Evolutionary conservation across 2,329 filamentous ascomycete species (phyloP).

Genomic region (Phialocephala sp.): DNA sequence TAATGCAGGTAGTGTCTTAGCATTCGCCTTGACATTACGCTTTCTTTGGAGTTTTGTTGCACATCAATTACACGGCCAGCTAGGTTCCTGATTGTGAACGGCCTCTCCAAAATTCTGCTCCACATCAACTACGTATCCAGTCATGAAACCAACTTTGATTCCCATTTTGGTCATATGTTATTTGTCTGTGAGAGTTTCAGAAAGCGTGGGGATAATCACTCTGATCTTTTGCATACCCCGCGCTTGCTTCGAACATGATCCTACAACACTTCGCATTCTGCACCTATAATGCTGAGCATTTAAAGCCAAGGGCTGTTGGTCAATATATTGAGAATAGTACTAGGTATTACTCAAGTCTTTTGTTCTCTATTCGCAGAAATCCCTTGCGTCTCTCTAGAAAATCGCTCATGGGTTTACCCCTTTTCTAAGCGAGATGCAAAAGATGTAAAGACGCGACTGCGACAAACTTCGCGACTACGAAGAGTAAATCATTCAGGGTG

Average conservation of each 20-base stretch:
- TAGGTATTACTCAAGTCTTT: too few relatives aligned
- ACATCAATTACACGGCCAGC: not conserved
- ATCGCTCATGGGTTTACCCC: not conserved
- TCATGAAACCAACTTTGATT: too few relatives aligned
- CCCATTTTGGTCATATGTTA: not conserved
- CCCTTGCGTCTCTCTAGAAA: not conserved
- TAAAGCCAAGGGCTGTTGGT: too few relatives aligned
- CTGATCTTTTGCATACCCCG: too few relatives aligned
- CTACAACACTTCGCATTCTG: not conserved
- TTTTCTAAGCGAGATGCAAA: not conserved
- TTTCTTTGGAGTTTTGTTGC: not conserved
- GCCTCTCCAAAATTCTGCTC: not conserved
- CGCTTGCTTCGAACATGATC: not conserved
- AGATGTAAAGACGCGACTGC: not conserved
- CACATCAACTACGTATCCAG: not conserved
- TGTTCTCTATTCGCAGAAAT: not conserved
- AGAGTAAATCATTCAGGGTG: too few relatives aligned
- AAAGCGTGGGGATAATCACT: not conserved
- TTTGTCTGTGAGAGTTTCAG: not conserved
- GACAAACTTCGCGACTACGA: too few relatives aligned
- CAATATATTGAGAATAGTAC: too few relatives aligned
- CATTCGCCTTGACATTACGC: not conserved
- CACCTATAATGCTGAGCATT: too few relatives aligned
- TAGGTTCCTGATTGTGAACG: not conserved
- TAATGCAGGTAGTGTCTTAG: not conserved